These are phyloP conservation scores for Ceratocystis diversiconidia DNA, from an alignment of 2,329 filamentous ascomycete species.

Conservation along the genomic window DNA sequence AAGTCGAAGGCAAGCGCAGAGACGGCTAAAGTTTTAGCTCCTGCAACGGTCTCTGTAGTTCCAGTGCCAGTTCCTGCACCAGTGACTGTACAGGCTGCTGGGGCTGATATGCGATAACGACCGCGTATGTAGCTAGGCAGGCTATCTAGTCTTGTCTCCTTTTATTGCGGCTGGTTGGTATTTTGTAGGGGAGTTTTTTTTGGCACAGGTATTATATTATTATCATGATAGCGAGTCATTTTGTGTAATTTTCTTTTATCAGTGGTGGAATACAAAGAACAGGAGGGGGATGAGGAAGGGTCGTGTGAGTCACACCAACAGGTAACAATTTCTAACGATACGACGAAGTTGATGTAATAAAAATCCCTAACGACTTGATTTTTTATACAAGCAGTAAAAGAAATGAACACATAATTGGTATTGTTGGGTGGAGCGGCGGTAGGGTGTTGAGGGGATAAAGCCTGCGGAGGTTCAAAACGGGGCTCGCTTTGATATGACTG, in stretches of 20 bases:
- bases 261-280: background rate
- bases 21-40: background rate
- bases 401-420: background rate
- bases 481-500: background rate
- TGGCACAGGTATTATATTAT: conserved; percentile 20
- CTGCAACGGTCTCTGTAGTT: no score
- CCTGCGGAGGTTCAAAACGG: background rate
- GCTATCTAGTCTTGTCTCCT: background rate
- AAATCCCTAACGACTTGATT: background rate
- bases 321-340: background rate
- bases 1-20: background rate
- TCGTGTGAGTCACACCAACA: no score
- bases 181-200: conserved; percentile 2
- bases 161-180: background rate
- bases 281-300: background rate
- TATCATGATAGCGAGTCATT: background rate
- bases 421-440: no score
- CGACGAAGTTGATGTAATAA: background rate
- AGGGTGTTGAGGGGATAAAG: background rate
- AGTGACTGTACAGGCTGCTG: background rate
- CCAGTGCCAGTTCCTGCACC: background rate
- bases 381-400: background rate
- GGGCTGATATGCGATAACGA: conserved; percentile 20
- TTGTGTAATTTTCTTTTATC: background rate
- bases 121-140: no score